These are phyloP conservation scores for Hyphodiscus hymeniophilus DNA, from an alignment of 495 filamentous ascomycete species.

Conservation along the genomic window DNA sequence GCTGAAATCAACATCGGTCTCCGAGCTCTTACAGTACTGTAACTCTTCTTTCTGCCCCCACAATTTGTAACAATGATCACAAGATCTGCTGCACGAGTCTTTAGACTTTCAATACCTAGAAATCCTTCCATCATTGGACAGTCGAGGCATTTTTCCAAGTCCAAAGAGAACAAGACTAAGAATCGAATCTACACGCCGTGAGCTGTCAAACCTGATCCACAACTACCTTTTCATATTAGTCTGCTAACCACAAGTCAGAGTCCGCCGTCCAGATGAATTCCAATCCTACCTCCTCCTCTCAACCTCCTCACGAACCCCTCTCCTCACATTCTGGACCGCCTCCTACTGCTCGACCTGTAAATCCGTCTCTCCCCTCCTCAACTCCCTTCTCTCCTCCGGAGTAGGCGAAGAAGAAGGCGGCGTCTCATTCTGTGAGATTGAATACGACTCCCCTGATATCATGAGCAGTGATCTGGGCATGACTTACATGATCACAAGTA, in stretches of 20 bases:
- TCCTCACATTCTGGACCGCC: constrained; percentile 64
- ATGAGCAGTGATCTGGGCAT: constrained; percentile 42
- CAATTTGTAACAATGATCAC: constrained; percentile 14
- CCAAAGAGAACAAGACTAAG: constrained; percentile 17
- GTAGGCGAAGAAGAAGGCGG: constrained; percentile 53
- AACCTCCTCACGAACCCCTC: constrained; percentile 45
- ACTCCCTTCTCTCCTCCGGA: constrained; percentile 42
- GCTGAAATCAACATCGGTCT: no score
- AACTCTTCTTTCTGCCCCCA: no score
- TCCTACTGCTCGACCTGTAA: constrained; percentile 56
- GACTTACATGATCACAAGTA: constrained; percentile 52
- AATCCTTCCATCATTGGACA: background rate
- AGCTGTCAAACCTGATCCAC: no score
- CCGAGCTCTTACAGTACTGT: no score
- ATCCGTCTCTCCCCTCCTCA: constrained; percentile 43
- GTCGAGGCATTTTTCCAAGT: constrained; percentile 13
- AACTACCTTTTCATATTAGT: no score
- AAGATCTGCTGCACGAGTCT: constrained; percentile 2
- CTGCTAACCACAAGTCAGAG: no score
- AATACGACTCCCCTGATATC: constrained; percentile 53
- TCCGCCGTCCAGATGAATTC: constrained; percentile 53
- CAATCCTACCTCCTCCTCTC: constrained; percentile 51
- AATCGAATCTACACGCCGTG: constrained; percentile 42
- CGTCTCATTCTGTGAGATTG: constrained; percentile 51
- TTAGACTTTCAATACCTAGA: background rate